Conservation (phyloP, 306 rosid species). For the Luffa aegyptiaca region DNA sequence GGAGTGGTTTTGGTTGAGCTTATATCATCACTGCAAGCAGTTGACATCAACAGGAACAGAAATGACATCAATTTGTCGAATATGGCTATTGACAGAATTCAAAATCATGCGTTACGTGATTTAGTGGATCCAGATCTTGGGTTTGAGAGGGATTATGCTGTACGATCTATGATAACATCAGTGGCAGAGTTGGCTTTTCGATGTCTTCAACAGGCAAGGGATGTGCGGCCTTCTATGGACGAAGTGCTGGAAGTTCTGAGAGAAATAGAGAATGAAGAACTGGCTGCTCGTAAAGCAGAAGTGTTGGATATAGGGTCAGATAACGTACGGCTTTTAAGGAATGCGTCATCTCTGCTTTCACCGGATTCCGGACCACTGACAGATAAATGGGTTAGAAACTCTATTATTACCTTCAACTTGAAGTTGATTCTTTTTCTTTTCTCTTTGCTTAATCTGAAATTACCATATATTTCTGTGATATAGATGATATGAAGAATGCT, state of each 20-base stretch:
- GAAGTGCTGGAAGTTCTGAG: conserved; percentile 51
- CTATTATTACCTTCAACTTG: conserved; percentile 42
- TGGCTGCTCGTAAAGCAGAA: conserved; percentile 21
- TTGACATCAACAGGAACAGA: conserved; percentile 57
- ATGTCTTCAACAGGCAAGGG: conserved; percentile 72
- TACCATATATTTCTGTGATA: not conserved
- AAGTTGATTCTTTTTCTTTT: conserved; percentile 10
- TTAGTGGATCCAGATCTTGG: conserved; percentile 68
- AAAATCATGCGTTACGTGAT: conserved; percentile 44
- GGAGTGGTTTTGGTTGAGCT: conserved; percentile 82
- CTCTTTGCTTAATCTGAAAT: not conserved
- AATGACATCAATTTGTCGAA: conserved; percentile 59
- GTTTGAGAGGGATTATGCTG: conserved; percentile 30
- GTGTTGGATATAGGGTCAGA: conserved; percentile 40
- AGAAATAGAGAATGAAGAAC: conserved; percentile 41
- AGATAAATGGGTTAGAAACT: conserved; percentile 64
- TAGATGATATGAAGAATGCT: not conserved
- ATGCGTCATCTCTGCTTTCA: conserved; percentile 36
- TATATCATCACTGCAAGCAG: conserved; percentile 70
- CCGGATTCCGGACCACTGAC: conserved; percentile 35
- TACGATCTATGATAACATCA: conserved; percentile 39
- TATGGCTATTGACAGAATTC: conserved; percentile 61
- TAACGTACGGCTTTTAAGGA: conserved; percentile 49
- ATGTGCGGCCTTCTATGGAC: conserved; percentile 69
- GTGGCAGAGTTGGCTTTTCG: conserved; percentile 77